Conservation (phyloP, 2,329 filamentous ascomycete genomes). For the Microsporum audouinii region DNA sequence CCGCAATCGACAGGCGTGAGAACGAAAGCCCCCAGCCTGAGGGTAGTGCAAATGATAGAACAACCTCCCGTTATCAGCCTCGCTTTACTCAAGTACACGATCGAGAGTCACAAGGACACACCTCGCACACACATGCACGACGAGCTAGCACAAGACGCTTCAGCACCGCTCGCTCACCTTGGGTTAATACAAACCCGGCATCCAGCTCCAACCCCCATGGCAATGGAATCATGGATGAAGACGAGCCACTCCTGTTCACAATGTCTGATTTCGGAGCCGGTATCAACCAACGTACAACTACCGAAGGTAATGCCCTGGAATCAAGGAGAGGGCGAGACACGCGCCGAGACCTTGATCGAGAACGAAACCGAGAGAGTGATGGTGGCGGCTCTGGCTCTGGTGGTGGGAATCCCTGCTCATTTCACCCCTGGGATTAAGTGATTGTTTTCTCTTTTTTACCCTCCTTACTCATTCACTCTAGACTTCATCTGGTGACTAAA, state of each 20-base stretch:
- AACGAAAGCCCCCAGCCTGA: not conserved
- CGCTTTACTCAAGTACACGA: conserved; percentile 29
- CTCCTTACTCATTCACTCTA: not conserved
- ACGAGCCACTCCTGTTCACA: conserved; percentile 36
- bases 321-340: not conserved
- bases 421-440: conserved; percentile 5
- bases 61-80: conserved; percentile 22
- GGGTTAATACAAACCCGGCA: conserved; percentile 15
- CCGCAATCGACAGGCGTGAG: not conserved
- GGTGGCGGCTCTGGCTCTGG: conserved; percentile 23
- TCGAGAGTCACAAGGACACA: conserved; percentile 28
- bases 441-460: not conserved
- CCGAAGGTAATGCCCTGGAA: not conserved
- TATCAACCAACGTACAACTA: not conserved
- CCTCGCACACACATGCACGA: conserved; percentile 28
- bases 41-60: not conserved
- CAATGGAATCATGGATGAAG: conserved; percentile 26
- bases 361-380: conserved; percentile 10
- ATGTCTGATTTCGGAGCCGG: conserved; percentile 36
- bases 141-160: conserved; percentile 25
- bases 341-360: not conserved
- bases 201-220: not conserved
- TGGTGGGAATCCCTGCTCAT: conserved; percentile 12
- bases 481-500: not conserved
- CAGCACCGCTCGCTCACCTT: conserved; percentile 23